Base-by-base conservation (phyloP, 139 green algal species). In the Gonium pectorale region DNA sequence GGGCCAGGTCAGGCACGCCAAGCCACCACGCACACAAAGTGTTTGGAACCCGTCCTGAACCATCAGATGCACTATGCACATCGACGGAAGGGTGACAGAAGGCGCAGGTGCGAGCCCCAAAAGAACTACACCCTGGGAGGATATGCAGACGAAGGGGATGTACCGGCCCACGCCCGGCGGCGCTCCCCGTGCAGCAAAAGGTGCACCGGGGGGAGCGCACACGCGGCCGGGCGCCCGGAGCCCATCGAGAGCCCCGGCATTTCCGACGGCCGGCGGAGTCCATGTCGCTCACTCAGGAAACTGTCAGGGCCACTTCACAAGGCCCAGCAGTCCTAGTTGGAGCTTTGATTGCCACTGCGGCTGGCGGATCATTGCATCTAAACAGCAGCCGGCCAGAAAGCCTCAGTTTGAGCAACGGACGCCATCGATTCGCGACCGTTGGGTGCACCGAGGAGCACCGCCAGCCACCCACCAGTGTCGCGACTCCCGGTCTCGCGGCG, bases 381-480 rank as follows among this genome's bases (percentile, higher is more conserved):
- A n/a, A n/a, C n/a, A n/a, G n/a, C n/a, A n/a, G n/a, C n/a, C n/a
- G n/a, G n/a, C n/a, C n/a, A n/a, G n/a, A n/a, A n/a, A n/a, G n/a
- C n/a, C n/a, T n/a, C n/a, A n/a, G n/a, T n/a, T n/a, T n/a, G n/a
- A n/a, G n/a, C n/a, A n/a, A n/a, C n/a, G n/a, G n/a, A n/a, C n/a
- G n/a, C n/a, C n/a, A n/a, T n/a, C n/a, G n/a, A n/a, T n/a, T n/a
- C n/a, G n/a, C n/a, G n/a, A n/a, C n/a, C n/a, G n/a, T n/a, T n/a
- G n/a, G n/a, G n/a, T n/a, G n/a, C n/a, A n/a, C n/a, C n/a, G n/a
- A n/a, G n/a, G n/a, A n/a, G n/a, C n/a, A n/a, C n/a, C n/a, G n/a
- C n/a, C n/a, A n/a, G 15, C 19, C 44, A 52, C 90, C 81, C 81
- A 93, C 90, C 90, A 94, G 78, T 89, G 75, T 31, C 44, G 72